Evolutionary conservation across 2,329 filamentous ascomycete species (phyloP).

Genomic region (Sclerotinia glacialis): DNA sequence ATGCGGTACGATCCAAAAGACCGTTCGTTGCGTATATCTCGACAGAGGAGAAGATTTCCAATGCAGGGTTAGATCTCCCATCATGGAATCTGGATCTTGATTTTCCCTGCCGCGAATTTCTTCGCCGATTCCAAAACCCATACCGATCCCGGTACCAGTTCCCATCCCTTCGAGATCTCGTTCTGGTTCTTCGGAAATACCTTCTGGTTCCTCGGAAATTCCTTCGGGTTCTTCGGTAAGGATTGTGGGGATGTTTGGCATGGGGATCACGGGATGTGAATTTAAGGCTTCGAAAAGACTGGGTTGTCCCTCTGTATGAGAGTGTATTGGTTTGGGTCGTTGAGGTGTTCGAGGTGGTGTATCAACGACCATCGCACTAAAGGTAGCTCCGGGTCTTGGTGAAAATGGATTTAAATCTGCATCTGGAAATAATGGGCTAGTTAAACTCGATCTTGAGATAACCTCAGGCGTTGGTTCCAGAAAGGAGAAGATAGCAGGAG

Average conservation of each 20-base stretch:
- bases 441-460: background rate
- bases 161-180: constrained; percentile 12
- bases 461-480: constrained; percentile 4
- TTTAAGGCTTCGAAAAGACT: constrained; percentile 16
- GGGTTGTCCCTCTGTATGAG: background rate
- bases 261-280: constrained; percentile 11
- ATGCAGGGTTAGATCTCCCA: constrained; percentile 8
- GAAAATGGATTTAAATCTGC: constrained; percentile 11
- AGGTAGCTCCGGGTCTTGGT: constrained; percentile 12
- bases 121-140: constrained; percentile 14
- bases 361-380: constrained; percentile 13
- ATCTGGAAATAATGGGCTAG: constrained; percentile 11
- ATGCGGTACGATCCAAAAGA: constrained; percentile 20
- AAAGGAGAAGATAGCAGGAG: constrained; percentile 7
- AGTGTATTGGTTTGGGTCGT: background rate
- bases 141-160: constrained; percentile 11
- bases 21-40: constrained; percentile 18
- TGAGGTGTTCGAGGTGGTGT: constrained; percentile 10
- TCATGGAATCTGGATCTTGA: constrained; percentile 4
- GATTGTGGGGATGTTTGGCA: background rate
- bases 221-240: constrained; percentile 1
- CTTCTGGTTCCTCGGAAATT: background rate
- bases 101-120: constrained; percentile 11
- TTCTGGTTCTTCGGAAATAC: constrained; percentile 1
- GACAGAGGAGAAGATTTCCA: constrained; percentile 10